phyloP scores from a whole-genome alignment of 139 green algal genomes.

The Chlorella sp. region DNA sequence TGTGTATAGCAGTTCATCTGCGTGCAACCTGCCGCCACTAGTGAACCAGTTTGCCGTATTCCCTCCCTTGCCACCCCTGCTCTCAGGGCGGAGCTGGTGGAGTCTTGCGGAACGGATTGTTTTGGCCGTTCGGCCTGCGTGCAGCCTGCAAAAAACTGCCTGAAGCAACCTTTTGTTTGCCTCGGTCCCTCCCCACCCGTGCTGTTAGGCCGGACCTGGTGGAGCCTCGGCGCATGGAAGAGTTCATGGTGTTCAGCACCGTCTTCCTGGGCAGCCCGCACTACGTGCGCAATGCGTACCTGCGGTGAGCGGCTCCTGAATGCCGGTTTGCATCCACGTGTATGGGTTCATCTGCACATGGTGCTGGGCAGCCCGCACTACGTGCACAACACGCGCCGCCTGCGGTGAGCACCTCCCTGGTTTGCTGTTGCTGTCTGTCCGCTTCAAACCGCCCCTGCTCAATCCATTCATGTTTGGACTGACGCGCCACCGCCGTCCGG shows the following conservation, averaged over 20 bases:
- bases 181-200: too few relatives aligned
- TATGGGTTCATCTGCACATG: background rate
- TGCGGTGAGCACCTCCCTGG: background rate
- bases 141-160: too few relatives aligned
- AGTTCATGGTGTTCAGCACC: conserved; percentile 76
- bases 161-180: too few relatives aligned
- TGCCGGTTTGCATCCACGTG: too few relatives aligned
- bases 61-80: background rate
- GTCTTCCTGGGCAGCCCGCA: conserved; percentile 69
- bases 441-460: too few relatives aligned
- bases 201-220: conserved; percentile 36
- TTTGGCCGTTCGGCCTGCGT: too few relatives aligned
- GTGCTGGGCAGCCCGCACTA: background rate
- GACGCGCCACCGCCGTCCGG: too few relatives aligned
- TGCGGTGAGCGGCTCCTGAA: conserved; percentile 52
- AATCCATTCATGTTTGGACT: too few relatives aligned
- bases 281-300: conserved; percentile 86
- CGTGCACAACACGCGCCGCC: background rate
- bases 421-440: background rate
- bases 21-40: too few relatives aligned
- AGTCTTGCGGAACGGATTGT: conserved; percentile 25
- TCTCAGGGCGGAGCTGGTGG: conserved; percentile 32
- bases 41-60: too few relatives aligned
- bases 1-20: too few relatives aligned
- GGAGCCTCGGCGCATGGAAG: conserved; percentile 51